Conservation (phyloP, 768 basidiomycete genomes). For the Serendipita sp. region DNA sequence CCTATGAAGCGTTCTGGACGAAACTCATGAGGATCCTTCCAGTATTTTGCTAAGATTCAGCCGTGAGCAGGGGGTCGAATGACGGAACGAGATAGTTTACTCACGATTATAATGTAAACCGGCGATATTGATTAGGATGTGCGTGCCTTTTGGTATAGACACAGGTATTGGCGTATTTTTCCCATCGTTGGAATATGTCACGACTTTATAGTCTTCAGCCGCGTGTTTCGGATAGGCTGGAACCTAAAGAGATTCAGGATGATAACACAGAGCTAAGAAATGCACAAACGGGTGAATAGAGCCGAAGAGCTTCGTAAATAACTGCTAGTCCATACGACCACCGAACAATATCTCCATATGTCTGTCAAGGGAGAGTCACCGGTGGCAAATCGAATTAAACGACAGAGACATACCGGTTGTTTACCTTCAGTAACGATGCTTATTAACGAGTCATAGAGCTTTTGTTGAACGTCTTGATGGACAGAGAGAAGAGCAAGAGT, state of each 20-base stretch:
- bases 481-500: conserved; percentile 16
- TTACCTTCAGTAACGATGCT: not conserved
- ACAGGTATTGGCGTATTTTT: no score
- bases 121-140: not conserved
- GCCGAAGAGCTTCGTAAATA: not conserved
- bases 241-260: not conserved
- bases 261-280: not conserved
- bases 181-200: not conserved
- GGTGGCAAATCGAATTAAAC: not conserved
- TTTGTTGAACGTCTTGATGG: conserved; percentile 15
- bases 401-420: not conserved
- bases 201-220: not conserved
- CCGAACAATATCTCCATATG: not conserved
- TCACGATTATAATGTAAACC: conserved; percentile 8
- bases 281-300: not conserved
- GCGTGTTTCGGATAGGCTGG: not conserved
- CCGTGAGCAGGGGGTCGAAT: not conserved
- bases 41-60: not conserved
- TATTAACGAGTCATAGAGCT: conserved; percentile 4
- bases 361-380: not conserved
- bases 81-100: not conserved
- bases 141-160: conserved; percentile 3
- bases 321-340: not conserved
- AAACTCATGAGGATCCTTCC: not conserved
- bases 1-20: not conserved